phyloP scores from a whole-genome alignment of 306 rosid genomes.

The Gastrolobium bilobum region DNA sequence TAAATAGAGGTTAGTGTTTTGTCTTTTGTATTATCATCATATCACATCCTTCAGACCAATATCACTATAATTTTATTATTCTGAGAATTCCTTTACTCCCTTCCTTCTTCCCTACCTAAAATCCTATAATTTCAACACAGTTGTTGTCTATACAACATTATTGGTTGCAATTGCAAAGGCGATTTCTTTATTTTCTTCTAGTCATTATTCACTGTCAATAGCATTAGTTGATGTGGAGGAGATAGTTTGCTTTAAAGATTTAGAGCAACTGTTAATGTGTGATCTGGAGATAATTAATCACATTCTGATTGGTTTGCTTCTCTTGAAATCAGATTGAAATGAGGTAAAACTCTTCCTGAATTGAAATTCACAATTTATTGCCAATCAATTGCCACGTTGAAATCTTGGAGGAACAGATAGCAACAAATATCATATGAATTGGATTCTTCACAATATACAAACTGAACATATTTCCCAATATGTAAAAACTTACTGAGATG shows the following conservation, averaged over 20 bases:
- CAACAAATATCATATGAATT: not conserved
- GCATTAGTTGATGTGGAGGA: constrained; percentile 10
- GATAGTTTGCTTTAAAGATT: not conserved
- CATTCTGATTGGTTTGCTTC: constrained; percentile 6
- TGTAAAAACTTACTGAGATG: not conserved
- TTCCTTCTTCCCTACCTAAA: too few relatives aligned
- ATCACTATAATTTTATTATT: too few relatives aligned
- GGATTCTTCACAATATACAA: not conserved
- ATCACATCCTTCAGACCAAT: too few relatives aligned
- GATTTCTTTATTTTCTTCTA: constrained; percentile 1
- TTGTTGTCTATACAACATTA: not conserved
- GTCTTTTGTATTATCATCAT: too few relatives aligned
- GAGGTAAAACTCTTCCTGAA: constrained; percentile 3
- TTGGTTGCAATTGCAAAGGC: not conserved
- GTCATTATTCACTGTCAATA: constrained; percentile 1
- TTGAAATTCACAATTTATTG: constrained; percentile 8
- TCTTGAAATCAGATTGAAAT: not conserved
- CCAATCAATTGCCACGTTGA: constrained; percentile 17
- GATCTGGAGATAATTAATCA: not conserved
- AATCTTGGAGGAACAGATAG: not conserved
- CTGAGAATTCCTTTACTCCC: too few relatives aligned
- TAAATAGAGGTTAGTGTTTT: too few relatives aligned
- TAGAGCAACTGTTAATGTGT: not conserved
- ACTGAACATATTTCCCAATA: not conserved
- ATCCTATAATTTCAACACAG: not conserved